Conservation (phyloP, 345 rosid genomes). For the Citrus mangshanensis region DNA sequence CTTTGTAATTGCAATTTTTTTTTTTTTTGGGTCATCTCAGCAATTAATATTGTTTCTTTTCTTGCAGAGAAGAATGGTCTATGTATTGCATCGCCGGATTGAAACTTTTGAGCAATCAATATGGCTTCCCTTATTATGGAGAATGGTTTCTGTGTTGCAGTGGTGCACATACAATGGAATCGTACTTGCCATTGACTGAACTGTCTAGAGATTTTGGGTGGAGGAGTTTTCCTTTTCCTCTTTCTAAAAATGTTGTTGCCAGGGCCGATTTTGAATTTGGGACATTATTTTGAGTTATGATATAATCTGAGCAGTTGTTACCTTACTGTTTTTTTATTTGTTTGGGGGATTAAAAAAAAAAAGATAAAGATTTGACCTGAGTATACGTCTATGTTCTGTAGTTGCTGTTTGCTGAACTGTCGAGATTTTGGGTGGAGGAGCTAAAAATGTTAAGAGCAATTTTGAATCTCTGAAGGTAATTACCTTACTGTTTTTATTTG, state of each 20-base stretch:
- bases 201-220: not conserved
- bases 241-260: not conserved
- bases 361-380: no score
- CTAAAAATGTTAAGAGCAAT: slow-evolving; percentile 1
- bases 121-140: not conserved
- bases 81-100: not conserved
- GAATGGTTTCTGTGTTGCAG: not conserved
- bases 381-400: no score
- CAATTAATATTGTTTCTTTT: not conserved
- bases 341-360: no score
- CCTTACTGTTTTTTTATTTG: no score
- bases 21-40: not conserved
- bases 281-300: not conserved
- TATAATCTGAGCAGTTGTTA: no score
- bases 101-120: not conserved
- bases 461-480: not conserved
- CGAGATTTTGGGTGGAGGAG: not conserved
- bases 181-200: not conserved
- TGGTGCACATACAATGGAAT: not conserved
- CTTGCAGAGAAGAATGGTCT: slow-evolving; percentile 6
- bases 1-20: not conserved
- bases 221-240: not conserved
- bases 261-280: slow-evolving; percentile 16
- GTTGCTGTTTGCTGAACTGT: not conserved
- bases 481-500: not conserved